These are phyloP conservation scores for Henckelia pumila DNA, from an alignment of 257 asterid species.

Conservation along the genomic window DNA sequence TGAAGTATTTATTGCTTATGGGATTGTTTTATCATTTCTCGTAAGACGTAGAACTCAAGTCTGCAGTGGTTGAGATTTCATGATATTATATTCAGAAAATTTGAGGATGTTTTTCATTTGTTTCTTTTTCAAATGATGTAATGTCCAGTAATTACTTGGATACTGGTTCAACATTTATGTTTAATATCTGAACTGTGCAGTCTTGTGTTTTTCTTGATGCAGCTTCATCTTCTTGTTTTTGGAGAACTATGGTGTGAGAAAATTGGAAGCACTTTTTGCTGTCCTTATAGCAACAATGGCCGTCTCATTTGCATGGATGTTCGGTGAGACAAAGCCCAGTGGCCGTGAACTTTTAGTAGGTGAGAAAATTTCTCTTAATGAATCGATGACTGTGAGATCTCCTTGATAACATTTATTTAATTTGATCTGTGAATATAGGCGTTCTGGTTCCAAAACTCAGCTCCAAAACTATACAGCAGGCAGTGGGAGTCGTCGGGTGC, in stretches of 20 bases:
- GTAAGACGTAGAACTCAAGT: not conserved
- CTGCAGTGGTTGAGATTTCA: conserved; percentile 25
- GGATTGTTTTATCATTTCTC: conserved; percentile 13
- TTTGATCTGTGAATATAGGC: conserved; percentile 34
- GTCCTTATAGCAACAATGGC: conserved; percentile 74
- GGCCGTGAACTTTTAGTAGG: conserved; percentile 66
- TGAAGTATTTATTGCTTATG: not conserved
- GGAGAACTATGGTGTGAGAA: conserved; percentile 83
- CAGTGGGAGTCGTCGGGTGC: conserved; percentile 86
- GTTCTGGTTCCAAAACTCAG: conserved; percentile 69
- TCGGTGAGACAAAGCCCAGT: conserved; percentile 72
- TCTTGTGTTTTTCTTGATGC: conserved; percentile 31
- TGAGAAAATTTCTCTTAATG: conserved; percentile 25
- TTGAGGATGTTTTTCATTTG: conserved; percentile 7
- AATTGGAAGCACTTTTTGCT: conserved; percentile 80
- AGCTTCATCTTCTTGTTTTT: conserved; percentile 73
- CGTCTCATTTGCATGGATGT: conserved; percentile 76
- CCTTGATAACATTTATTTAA: not conserved
- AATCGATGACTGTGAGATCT: not conserved
- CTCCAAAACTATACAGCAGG: conserved; percentile 68
- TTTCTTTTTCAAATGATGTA: not conserved
- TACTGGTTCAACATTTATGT: conserved; percentile 7
- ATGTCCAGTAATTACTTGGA: not conserved
- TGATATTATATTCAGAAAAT: conserved; percentile 1
- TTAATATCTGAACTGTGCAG: conserved; percentile 18